phyloP scores from a whole-genome alignment of 345 rosid species.

The Limnanthes douglasii region DNA sequence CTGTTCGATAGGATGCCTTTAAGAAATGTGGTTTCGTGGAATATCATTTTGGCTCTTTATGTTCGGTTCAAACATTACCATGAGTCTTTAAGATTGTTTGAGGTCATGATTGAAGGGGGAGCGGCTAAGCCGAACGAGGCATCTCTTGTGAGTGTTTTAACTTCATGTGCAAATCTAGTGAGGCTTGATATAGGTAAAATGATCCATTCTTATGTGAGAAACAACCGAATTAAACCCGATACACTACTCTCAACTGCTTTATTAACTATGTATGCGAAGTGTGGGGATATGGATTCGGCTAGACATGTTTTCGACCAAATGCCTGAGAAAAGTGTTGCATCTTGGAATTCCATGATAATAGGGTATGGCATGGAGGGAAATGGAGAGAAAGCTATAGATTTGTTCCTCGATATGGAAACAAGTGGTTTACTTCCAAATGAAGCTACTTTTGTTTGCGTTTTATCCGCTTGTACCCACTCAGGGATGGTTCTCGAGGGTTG shows the following conservation, averaged over 20 bases:
- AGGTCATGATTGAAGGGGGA: slow-evolving; percentile 31
- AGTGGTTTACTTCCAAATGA: slow-evolving; percentile 26
- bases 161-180: slow-evolving; percentile 35
- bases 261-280: slow-evolving; percentile 35
- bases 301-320: slow-evolving; percentile 25
- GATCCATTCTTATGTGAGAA: slow-evolving; percentile 32
- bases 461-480: slow-evolving; percentile 35
- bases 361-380: slow-evolving; percentile 50
- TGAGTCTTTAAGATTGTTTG: slow-evolving; percentile 38
- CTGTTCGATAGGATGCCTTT: slow-evolving; percentile 36
- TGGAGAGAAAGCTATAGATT: slow-evolving; percentile 34
- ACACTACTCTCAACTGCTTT: slow-evolving; percentile 41
- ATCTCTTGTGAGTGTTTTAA: slow-evolving; percentile 38
- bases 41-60: slow-evolving; percentile 37
- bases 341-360: slow-evolving; percentile 49
- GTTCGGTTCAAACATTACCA: slow-evolving; percentile 27
- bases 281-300: slow-evolving; percentile 26
- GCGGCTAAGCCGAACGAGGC: slow-evolving; percentile 35
- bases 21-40: slow-evolving; percentile 44
- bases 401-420: slow-evolving; percentile 38
- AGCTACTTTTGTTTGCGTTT: slow-evolving; percentile 34
- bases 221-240: slow-evolving; percentile 20
- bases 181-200: slow-evolving; percentile 28
- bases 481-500: slow-evolving; percentile 58
- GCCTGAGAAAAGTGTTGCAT: slow-evolving; percentile 23